Conservation (phyloP, 495 filamentous ascomycete species). For the Darksidea phi region DNA sequence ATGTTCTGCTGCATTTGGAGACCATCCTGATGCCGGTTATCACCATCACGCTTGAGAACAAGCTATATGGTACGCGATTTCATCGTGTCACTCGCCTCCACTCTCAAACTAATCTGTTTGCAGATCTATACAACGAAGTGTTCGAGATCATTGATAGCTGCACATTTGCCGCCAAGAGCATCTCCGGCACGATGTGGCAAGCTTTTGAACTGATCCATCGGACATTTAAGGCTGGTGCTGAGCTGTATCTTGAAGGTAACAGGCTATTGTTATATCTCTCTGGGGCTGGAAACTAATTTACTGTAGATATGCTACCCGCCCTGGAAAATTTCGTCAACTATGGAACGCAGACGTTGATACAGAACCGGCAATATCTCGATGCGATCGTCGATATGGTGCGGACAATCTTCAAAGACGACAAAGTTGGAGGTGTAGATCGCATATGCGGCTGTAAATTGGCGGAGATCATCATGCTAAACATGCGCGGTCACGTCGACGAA, state of each 20-base stretch:
- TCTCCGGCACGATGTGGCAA: conserved; percentile 96
- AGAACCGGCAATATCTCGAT: conserved; percentile 80
- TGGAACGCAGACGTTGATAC: conserved; percentile 71
- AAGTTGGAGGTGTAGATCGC: conserved; percentile 89
- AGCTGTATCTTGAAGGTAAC: conserved; percentile 80
- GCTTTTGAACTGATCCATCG: conserved; percentile 95
- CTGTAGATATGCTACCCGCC: conserved; percentile 86
- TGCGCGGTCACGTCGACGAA: conserved; percentile 84
- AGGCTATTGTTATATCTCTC: background rate
- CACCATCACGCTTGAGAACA: conserved; percentile 91
- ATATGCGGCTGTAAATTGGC: conserved; percentile 99
- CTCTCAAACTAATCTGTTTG: conserved; percentile 32
- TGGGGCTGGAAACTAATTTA: conserved; percentile 2
- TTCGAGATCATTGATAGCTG: conserved; percentile 99
- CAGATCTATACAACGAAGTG: conserved; percentile 92
- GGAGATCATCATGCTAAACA: conserved; percentile 92
- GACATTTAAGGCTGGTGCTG: conserved; percentile 94
- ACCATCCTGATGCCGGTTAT: conserved; percentile 96
- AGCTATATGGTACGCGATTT: conserved; percentile 67
- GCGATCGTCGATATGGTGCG: conserved; percentile 83
- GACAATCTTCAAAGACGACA: conserved; percentile 75
- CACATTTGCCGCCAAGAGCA: conserved; percentile 94
- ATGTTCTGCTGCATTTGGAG: conserved; percentile 89
- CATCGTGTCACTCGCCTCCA: background rate
- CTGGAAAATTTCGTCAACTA: conserved; percentile 96